A percentile compares a stretch with the other conserved stretches of the same genome.
These are phyloP conservation scores for Gypsophila paniculata DNA, from an alignment of 179 eudicot genomes.

Conservation along the genomic window DNA sequence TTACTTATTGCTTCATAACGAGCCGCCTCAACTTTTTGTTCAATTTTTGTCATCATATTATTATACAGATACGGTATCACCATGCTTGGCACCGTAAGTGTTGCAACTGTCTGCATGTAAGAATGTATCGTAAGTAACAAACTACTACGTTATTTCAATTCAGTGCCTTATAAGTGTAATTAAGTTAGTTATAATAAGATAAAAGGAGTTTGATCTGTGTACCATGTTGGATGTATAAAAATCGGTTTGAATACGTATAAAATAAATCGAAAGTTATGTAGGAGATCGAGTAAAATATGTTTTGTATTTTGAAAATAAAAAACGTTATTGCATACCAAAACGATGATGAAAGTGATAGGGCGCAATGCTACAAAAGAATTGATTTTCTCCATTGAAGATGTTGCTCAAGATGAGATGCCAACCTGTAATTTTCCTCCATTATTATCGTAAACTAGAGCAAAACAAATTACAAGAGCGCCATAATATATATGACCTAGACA, in stretches of 20 bases:
- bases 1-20: conserved; percentile 27
- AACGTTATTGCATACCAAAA: conserved; percentile 33
- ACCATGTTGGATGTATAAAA: no score
- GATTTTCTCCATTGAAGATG: conserved; percentile 22
- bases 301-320: neutral
- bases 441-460: neutral
- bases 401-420: neutral
- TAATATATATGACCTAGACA: neutral
- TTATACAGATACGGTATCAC: conserved; percentile 40
- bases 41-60: conserved; percentile 30
- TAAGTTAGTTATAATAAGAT: no score
- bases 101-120: conserved; percentile 34
- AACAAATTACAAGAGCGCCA: neutral
- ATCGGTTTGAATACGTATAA: no score
- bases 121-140: neutral
- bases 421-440: conserved; percentile 18
- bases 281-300: neutral
- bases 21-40: conserved; percentile 26
- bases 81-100: conserved; percentile 35
- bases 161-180: no score
- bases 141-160: neutral
- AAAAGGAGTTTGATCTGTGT: no score
- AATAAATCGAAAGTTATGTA: no score
- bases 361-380: conserved; percentile 23
- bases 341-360: conserved; percentile 32